Conservation (phyloP, 768 basidiomycete genomes). For the Rhodotorula paludigena region DNA sequence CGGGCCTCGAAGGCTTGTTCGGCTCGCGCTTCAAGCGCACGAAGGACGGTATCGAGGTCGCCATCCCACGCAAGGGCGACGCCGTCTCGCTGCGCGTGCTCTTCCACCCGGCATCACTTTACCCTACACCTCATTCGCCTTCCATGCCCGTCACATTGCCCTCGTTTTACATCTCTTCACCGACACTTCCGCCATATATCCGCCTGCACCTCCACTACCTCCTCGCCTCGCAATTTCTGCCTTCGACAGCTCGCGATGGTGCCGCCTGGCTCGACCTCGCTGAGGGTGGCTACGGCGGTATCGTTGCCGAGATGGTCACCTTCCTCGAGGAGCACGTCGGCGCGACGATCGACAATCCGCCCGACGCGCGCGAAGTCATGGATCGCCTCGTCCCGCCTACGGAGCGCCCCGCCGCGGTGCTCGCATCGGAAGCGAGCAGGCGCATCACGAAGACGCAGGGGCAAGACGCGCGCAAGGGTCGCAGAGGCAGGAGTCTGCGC, state of each 20-base stretch:
- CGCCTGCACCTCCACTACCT: slow-evolving; percentile 72
- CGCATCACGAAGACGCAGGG: slow-evolving; percentile 5
- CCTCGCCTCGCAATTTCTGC: slow-evolving; percentile 58
- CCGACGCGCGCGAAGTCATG: slow-evolving; percentile 66
- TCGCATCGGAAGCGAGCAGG: slow-evolving; percentile 10
- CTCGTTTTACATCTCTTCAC: slow-evolving; percentile 70
- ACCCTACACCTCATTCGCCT: slow-evolving; percentile 48
- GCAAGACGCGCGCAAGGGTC: background rate
- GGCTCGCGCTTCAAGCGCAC: slow-evolving; percentile 46
- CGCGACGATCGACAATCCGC: slow-evolving; percentile 60
- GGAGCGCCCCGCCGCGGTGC: slow-evolving; percentile 27
- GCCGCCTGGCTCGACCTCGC: slow-evolving; percentile 51
- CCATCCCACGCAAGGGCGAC: slow-evolving; percentile 44
- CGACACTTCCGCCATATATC: slow-evolving; percentile 68
- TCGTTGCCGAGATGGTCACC: slow-evolving; percentile 61
- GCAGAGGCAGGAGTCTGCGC: background rate
- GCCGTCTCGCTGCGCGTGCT: slow-evolving; percentile 62
- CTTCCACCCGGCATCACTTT: slow-evolving; percentile 50
- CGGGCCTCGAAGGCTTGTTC: slow-evolving; percentile 38
- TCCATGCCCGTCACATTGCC: slow-evolving; percentile 52
- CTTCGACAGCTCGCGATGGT: slow-evolving; percentile 6
- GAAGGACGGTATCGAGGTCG: slow-evolving; percentile 42
- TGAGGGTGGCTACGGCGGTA: slow-evolving; percentile 63
- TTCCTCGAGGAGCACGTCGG: slow-evolving; percentile 59
- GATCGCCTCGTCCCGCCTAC: slow-evolving; percentile 52